These are phyloP conservation scores for Dacryopinax primogenitus DNA, from an alignment of 768 basidiomycete genomes.

Conservation along the genomic window DNA sequence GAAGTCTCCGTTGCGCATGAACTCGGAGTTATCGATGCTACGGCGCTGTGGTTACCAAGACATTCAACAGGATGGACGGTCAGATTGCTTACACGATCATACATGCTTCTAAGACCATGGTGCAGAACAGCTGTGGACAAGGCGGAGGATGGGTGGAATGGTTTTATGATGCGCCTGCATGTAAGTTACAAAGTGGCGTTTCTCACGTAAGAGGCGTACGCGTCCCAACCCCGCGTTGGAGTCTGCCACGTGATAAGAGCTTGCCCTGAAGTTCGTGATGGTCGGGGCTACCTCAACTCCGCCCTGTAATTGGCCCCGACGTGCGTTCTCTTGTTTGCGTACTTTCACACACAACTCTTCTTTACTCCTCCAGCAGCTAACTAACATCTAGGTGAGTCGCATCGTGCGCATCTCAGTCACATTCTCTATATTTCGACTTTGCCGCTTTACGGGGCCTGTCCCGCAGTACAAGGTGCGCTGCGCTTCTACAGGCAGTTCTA, in stretches of 20 bases:
- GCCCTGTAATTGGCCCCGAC: too few relatives aligned
- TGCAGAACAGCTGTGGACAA: neutral
- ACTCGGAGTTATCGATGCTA: slow-evolving; percentile 88
- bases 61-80: neutral
- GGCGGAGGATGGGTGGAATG: too few relatives aligned
- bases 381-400: neutral
- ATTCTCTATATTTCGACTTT: neutral
- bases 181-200: neutral
- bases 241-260: slow-evolving; percentile 3
- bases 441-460: neutral
- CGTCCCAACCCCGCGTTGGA: neutral
- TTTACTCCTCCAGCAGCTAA: neutral
- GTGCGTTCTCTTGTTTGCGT: neutral
- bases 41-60: neutral
- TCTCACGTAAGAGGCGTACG: neutral
- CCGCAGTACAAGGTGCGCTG: slow-evolving; percentile 1
- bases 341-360: neutral
- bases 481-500: neutral
- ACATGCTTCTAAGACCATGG: slow-evolving; percentile 6
- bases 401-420: neutral
- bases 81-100: neutral
- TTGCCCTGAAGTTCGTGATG: neutral
- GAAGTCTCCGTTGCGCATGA: slow-evolving; percentile 93
- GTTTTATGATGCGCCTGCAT: too few relatives aligned
- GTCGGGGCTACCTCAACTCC: neutral